Conservation (phyloP, 2,329 filamentous ascomycete species). For the Colletotrichum siamense region DNA sequence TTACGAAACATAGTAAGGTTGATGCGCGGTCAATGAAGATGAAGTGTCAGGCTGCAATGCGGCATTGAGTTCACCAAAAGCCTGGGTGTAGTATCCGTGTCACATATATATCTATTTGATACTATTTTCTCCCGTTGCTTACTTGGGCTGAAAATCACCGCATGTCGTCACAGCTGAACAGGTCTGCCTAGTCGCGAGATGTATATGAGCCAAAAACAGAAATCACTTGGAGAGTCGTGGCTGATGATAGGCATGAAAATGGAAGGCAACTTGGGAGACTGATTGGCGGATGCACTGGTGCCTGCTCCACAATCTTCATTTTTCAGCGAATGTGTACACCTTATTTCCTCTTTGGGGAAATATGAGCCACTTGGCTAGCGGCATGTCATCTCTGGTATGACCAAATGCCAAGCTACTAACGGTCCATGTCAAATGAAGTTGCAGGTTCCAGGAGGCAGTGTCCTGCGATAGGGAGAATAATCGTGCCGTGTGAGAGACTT, state of each 20-base stretch:
- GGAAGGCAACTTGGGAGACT: neutral
- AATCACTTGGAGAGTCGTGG: neutral
- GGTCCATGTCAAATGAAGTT: neutral
- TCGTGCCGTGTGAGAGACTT: neutral
- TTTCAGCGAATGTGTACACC: neutral
- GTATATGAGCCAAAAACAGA: neutral
- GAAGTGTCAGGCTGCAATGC: neutral
- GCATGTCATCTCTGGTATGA: neutral
- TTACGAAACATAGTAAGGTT: rapidly evolving
- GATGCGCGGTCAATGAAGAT: neutral
- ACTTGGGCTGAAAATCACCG: neutral
- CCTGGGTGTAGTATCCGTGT: neutral
- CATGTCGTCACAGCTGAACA: neutral
- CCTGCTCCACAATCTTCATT: neutral
- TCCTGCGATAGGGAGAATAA: neutral
- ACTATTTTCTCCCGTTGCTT: neutral
- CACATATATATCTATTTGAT: neutral
- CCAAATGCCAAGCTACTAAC: neutral
- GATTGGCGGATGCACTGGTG: neutral
- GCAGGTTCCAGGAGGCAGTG: neutral
- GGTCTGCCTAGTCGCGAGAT: neutral
- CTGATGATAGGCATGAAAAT: neutral
- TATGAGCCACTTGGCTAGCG: neutral
- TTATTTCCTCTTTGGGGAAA: neutral
- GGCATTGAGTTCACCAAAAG: neutral